Evolutionary conservation across 345 rosid species (phyloP).

Genomic region (Carallia pectinifolia): DNA sequence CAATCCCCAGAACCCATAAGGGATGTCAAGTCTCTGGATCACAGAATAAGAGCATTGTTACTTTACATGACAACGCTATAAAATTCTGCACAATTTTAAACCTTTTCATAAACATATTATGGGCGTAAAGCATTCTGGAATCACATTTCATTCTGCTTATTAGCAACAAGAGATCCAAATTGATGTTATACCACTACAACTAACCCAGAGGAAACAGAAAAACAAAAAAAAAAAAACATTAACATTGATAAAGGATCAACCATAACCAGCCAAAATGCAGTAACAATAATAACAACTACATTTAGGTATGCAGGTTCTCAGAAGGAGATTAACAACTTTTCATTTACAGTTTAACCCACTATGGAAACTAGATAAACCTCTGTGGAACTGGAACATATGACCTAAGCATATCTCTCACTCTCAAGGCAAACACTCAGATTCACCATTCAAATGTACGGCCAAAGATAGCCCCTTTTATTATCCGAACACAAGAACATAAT

Average conservation of each 20-base stretch:
- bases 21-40: slow-evolving; percentile 5
- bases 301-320: no score
- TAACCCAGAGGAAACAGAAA: no score
- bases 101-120: background rate
- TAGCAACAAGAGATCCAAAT: no score
- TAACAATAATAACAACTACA: background rate
- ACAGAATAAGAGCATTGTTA: slow-evolving; percentile 27
- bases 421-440: no score
- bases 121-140: background rate
- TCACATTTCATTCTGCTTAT: no score
- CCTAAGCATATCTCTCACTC: no score
- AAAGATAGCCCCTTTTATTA: background rate
- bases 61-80: slow-evolving; percentile 7
- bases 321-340: no score
- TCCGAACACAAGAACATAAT: background rate
- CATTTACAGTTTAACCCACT: no score
- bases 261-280: background rate
- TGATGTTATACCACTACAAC: no score
- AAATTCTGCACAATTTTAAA: slow-evolving; percentile 7
- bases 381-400: no score
- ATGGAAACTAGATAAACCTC: no score
- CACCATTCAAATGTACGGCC: background rate
- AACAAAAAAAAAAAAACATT: no score
- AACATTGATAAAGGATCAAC: background rate
- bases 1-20: slow-evolving; percentile 83